Conservation (phyloP, 805 yeast species). For the Priceomyces haplophilus region DNA sequence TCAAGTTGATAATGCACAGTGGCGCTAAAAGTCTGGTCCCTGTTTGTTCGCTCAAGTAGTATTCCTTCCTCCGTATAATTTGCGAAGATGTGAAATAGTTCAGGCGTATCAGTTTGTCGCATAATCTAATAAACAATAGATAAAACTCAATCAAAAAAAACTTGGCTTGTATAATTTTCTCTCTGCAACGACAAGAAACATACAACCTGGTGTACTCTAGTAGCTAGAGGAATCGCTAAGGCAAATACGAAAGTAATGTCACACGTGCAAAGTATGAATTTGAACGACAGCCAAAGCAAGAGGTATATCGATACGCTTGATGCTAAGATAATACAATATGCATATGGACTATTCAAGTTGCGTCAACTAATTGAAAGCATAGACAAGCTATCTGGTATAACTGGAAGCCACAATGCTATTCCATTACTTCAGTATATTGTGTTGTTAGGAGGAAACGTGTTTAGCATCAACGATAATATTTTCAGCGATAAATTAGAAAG, state of each 20-base stretch:
- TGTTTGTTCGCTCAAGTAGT: too few relatives aligned
- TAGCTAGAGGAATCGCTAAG: background rate
- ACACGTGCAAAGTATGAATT: background rate
- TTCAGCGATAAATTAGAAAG: conserved; percentile 26
- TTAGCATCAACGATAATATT: conserved; percentile 35
- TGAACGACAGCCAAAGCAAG: background rate
- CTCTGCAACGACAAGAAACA: background rate
- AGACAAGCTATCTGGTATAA: conserved; percentile 17
- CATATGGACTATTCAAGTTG: conserved; percentile 50
- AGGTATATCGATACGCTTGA: conserved; percentile 45
- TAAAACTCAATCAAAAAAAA: too few relatives aligned
- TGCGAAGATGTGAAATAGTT: too few relatives aligned
- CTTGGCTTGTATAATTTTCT: background rate
- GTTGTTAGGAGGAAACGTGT: conserved; percentile 27
- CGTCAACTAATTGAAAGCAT: conserved; percentile 34
- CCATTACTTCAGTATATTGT: conserved; percentile 37
- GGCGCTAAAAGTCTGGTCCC: too few relatives aligned
- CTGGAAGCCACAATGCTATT: conserved; percentile 10
- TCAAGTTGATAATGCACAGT: too few relatives aligned
- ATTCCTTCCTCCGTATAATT: too few relatives aligned
- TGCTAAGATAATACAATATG: conserved; percentile 57
- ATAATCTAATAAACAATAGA: too few relatives aligned
- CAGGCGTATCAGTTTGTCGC: too few relatives aligned
- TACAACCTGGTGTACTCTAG: background rate
- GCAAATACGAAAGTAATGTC: background rate